Base-by-base conservation (phyloP, 768 basidiomycete genomes). In the Lactarius trivialis region DNA sequence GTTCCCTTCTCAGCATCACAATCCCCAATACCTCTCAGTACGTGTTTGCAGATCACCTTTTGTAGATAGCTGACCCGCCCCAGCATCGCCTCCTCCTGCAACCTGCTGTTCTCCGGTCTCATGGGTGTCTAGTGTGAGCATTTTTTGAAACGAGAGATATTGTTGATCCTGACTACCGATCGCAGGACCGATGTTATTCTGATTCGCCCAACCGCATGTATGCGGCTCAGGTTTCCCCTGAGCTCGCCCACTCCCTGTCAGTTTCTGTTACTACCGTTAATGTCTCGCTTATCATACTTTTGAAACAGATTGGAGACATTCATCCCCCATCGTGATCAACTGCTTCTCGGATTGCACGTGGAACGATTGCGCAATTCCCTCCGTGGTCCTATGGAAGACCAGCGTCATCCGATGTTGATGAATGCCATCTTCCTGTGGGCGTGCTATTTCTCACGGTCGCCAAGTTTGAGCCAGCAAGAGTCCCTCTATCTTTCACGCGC, bases 341-440 rank as follows among this genome's bases (percentile, higher is more conserved):
- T 83, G 67, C 85, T 88, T 51, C 75, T 91, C 8, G 86, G 85
- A 58, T 75, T 89, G 58, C 81, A 90, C 71, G 83, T 85, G 71
- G 84, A 81, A 19, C 81, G 81, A 51, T 76, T 92, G 52, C 77
- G 85, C 34, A 84, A 86, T 53, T 83, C 83, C 36, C 75, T 91
- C 45, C 75, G 73, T 49, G 76, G 78, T 6, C 81, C 85, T 17
- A 58, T 71, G 4, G 67, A 79, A 52, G 84, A 88, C 60, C 88
- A 87, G 59, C 83, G 84, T 21, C 90, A 92, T 68, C 85, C 90
- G 9, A 83, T 81, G 58, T 79, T 93, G 15, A 83, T 91, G 79
- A 89, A 91, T 69, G 80, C 89, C 64, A 85, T 91, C 69, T 92
- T 85, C 70, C 81, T 91, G 7, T 91, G 89, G 86, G 86, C 88